phyloP scores from a whole-genome alignment of 1,284 basidiomycete genomes.

The Ustilago sp. region DNA sequence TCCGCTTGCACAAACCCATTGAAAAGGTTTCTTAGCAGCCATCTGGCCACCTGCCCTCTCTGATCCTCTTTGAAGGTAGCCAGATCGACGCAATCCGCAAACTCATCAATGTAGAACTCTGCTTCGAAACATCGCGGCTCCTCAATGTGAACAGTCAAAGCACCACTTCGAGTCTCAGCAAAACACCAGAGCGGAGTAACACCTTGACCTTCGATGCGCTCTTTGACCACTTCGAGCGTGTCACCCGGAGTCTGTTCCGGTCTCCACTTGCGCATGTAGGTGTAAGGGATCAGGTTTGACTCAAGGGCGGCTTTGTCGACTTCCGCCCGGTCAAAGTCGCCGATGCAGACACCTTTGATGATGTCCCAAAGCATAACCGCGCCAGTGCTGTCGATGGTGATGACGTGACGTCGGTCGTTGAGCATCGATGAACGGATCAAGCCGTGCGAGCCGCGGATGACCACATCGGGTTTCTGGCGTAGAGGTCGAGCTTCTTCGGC shows the following conservation, averaged over 20 bases:
- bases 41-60: conserved; percentile 59
- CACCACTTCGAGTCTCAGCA: conserved; percentile 88
- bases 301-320: conserved; percentile 70
- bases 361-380: conserved; percentile 93
- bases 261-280: conserved; percentile 38
- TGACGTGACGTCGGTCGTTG: conserved; percentile 89
- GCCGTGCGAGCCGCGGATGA: conserved; percentile 83
- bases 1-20: conserved; percentile 62
- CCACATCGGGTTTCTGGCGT: conserved; percentile 76
- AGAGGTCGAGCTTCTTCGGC: conserved; percentile 82
- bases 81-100: conserved; percentile 68
- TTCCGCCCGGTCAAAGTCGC: conserved; percentile 79
- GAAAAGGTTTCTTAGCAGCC: conserved; percentile 68
- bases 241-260: conserved; percentile 72
- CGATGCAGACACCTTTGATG: conserved; percentile 81
- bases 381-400: conserved; percentile 88
- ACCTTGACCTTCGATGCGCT: conserved; percentile 91
- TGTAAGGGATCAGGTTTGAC: conserved; percentile 33
- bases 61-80: conserved; percentile 78
- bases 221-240: conserved; percentile 85
- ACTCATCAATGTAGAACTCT: conserved; percentile 92
- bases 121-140: conserved; percentile 87
- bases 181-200: conserved; percentile 86
- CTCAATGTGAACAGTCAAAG: conserved; percentile 86
- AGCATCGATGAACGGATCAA: conserved; percentile 84